These are phyloP conservation scores for Suillus paluster DNA, from an alignment of 768 basidiomycete genomes.

Conservation along the genomic window DNA sequence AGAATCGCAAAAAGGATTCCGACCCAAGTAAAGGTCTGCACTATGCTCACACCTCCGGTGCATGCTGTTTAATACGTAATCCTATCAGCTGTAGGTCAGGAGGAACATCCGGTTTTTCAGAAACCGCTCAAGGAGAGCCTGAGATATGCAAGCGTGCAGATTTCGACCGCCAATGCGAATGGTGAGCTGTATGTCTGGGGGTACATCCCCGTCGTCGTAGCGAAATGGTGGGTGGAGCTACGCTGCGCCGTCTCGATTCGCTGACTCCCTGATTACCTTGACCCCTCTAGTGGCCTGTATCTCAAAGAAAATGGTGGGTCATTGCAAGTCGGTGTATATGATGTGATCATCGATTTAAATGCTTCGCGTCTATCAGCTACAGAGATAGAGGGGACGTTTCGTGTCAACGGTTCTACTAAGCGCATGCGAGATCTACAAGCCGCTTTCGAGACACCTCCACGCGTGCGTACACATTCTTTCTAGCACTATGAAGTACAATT, in stretches of 20 bases:
- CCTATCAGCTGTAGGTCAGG: slow-evolving; percentile 33
- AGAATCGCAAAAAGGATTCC: slow-evolving; percentile 61
- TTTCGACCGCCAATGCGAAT: slow-evolving; percentile 83
- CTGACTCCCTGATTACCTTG: slow-evolving; percentile 9
- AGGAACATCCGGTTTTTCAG: slow-evolving; percentile 73
- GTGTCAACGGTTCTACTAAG: slow-evolving; percentile 93
- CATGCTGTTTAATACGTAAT: slow-evolving; percentile 3
- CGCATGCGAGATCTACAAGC: slow-evolving; percentile 96
- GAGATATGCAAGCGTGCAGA: slow-evolving; percentile 88
- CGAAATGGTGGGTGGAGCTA: slow-evolving; percentile 77
- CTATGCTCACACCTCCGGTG: background rate
- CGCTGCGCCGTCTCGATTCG: slow-evolving; percentile 3
- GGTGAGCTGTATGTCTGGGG: slow-evolving; percentile 92
- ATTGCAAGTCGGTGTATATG: background rate
- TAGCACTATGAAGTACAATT: background rate
- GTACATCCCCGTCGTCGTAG: slow-evolving; percentile 95
- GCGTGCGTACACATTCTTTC: slow-evolving; percentile 50
- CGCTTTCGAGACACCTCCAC: slow-evolving; percentile 85
- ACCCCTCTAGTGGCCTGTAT: slow-evolving; percentile 72
- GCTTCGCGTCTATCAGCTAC: slow-evolving; percentile 56
- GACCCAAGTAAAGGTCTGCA: slow-evolving; percentile 46
- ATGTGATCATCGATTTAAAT: slow-evolving; percentile 4
- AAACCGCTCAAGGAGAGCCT: slow-evolving; percentile 84
- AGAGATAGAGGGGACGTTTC: slow-evolving; percentile 91
- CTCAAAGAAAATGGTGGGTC: slow-evolving; percentile 88